Conservation (phyloP, 805 yeast genomes). For the Kodamaea nitidulidarum region DNA sequence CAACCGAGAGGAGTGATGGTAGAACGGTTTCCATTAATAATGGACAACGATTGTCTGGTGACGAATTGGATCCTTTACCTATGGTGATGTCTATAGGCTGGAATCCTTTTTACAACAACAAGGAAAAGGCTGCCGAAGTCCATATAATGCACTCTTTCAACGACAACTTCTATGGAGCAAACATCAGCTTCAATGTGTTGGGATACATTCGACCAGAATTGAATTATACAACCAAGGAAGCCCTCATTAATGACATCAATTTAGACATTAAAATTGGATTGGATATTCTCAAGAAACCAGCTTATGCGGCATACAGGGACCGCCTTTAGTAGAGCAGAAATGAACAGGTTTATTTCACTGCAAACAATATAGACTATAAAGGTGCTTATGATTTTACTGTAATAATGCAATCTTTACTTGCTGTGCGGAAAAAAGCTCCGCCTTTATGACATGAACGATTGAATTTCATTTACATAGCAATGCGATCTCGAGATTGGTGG, state of each 20-base stretch:
- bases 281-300: slow-evolving; percentile 33
- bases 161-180: slow-evolving; percentile 77
- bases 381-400: neutral
- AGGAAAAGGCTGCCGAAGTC: slow-evolving; percentile 77
- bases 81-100: slow-evolving; percentile 96
- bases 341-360: neutral
- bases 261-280: slow-evolving; percentile 70
- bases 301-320: slow-evolving; percentile 10
- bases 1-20: slow-evolving; percentile 20
- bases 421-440: neutral
- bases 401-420: neutral
- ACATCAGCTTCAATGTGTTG: slow-evolving; percentile 60
- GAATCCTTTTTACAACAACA: slow-evolving; percentile 87
- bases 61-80: slow-evolving; percentile 54
- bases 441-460: neutral
- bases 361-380: neutral
- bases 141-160: slow-evolving; percentile 76
- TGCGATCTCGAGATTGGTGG: neutral
- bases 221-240: slow-evolving; percentile 79
- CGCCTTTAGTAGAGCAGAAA: neutral
- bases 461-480: neutral
- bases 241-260: slow-evolving; percentile 78
- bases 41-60: slow-evolving; percentile 48
- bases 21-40: slow-evolving; percentile 47
- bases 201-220: slow-evolving; percentile 93